A percentile compares a stretch with the other conserved stretches of the same genome.
Evolutionary conservation across 2,329 filamentous ascomycete genomes (phyloP).

Genomic region (Ramularia endophylla): DNA sequence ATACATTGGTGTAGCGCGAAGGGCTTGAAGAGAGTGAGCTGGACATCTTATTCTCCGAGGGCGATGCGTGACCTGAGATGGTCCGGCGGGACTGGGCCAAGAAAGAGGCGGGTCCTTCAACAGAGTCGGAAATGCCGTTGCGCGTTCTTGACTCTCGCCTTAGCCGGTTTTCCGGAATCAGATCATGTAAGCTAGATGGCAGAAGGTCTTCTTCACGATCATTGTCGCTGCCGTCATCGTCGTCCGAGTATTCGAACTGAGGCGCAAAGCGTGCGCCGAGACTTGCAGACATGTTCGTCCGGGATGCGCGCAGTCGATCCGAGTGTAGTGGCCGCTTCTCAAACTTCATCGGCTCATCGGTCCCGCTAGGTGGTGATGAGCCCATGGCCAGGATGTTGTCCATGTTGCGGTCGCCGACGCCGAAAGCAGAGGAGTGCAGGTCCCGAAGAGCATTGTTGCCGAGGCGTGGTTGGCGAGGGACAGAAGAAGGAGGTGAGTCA

Average conservation of each 20-base stretch:
- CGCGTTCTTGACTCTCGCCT: conserved; percentile 55
- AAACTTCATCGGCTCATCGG: conserved; percentile 62
- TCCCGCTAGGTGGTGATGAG: conserved; percentile 56
- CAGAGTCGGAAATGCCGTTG: conserved; percentile 46
- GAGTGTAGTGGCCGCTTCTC: conserved; percentile 60
- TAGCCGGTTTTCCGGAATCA: conserved; percentile 55
- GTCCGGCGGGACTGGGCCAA: conserved; percentile 32
- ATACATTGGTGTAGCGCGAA: conserved; percentile 56
- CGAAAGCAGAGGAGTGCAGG: conserved; percentile 62
- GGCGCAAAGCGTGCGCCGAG: conserved; percentile 40
- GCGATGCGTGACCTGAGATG: conserved; percentile 37
- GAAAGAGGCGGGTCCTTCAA: conserved; percentile 33
- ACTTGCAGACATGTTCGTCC: conserved; percentile 52
- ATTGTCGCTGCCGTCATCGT: conserved; percentile 52
- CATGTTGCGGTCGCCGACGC: conserved; percentile 53
- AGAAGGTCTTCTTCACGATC: conserved; percentile 91
- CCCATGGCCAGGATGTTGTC: conserved; percentile 38
- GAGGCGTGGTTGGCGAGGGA: conserved; percentile 45
- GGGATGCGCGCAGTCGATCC: conserved; percentile 49
- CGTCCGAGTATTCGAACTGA: conserved; percentile 43
- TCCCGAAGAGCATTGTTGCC: conserved; percentile 45
- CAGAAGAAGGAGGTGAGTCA: conserved; percentile 69
- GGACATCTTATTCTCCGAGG: conserved; percentile 37
- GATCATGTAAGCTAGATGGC: conserved; percentile 61
- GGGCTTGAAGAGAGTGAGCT: conserved; percentile 56